Conservation (phyloP, 1,284 basidiomycete species). For the Chiua sp. region DNA sequence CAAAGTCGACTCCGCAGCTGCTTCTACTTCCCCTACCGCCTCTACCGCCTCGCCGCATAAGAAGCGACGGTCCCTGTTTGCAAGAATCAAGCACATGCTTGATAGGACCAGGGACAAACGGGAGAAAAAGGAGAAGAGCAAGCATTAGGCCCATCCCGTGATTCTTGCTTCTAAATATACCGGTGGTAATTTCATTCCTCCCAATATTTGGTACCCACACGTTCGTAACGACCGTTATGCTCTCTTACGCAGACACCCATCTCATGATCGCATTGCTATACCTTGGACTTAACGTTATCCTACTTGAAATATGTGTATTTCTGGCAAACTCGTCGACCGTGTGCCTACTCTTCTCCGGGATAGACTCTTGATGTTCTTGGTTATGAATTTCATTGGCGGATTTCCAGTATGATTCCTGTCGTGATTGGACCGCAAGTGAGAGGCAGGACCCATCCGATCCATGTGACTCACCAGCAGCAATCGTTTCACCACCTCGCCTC, state of each 20-base stretch:
- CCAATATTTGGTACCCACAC: constrained; percentile 5
- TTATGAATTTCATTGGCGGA: constrained; percentile 35
- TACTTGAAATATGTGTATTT: constrained; percentile 12
- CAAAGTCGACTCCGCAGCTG: neutral
- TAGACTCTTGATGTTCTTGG: neutral
- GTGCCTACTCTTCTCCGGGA: constrained; percentile 9
- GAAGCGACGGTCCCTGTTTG: constrained; percentile 53
- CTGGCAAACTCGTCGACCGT: constrained; percentile 17
- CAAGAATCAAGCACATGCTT: constrained; percentile 51
- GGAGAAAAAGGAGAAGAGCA: constrained; percentile 22
- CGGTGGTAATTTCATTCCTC: neutral
- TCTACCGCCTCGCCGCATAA: constrained; percentile 35
- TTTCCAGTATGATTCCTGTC: constrained; percentile 50
- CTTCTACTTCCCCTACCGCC: constrained; percentile 10
- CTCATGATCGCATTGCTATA: constrained; percentile 14
- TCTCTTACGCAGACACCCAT: constrained; percentile 12
- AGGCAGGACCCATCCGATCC: neutral
- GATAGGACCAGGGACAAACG: constrained; percentile 35
- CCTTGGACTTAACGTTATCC: constrained; percentile 30
- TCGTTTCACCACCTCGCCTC: constrained; percentile 90
- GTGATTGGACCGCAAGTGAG: constrained; percentile 2
- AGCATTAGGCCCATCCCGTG: constrained; percentile 12
- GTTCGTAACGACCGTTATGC: constrained; percentile 26
- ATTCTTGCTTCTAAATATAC: neutral
- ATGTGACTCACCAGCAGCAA: constrained; percentile 78